Evolutionary conservation across 2,329 filamentous ascomycete genomes (phyloP).

Genomic region (Thermomyces lanuginosus): DNA sequence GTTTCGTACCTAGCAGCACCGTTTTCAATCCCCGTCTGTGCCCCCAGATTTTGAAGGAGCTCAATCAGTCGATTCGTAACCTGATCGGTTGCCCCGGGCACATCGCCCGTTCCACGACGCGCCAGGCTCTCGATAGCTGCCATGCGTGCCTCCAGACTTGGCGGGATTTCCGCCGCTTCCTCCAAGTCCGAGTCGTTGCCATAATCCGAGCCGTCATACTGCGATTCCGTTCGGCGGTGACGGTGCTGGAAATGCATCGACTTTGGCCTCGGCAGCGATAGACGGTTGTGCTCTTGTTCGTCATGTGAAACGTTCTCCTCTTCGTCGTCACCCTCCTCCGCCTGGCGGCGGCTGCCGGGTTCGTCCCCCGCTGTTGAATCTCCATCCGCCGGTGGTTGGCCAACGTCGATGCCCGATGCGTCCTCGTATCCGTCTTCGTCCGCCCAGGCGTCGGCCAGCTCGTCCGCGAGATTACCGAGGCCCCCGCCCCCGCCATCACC

Average conservation of each 20-base stretch:
- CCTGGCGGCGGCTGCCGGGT: too few species aligned
- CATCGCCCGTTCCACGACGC: conserved; percentile 36
- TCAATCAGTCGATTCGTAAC: conserved; percentile 38
- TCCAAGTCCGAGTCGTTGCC: conserved; percentile 41
- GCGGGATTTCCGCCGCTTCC: conserved; percentile 35
- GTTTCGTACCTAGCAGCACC: conserved; percentile 34
- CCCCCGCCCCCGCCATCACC: conserved; percentile 33
- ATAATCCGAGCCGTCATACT: conserved; percentile 44
- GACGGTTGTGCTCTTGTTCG: conserved; percentile 17
- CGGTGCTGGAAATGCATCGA: conserved; percentile 19
- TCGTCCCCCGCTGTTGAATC: conserved; percentile 16
- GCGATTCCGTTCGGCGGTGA: conserved; percentile 26
- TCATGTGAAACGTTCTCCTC: conserved; percentile 10
- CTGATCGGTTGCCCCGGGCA: conserved; percentile 34
- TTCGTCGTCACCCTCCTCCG: conserved; percentile 14
- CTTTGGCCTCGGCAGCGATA: conserved; percentile 25
- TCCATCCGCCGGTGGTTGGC: conserved; percentile 11
- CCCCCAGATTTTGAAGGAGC: conserved; percentile 36
- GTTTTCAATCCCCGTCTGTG: conserved; percentile 40
- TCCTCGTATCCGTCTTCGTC: conserved; percentile 34
- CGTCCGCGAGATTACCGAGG: conserved; percentile 46
- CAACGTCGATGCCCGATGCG: conserved; percentile 20
- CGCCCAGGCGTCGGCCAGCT: conserved; percentile 44
- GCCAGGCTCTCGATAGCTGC: conserved; percentile 40
- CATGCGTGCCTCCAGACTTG: conserved; percentile 38